Percentiles rank a stretch among this genome's conserved stretches.
Evolutionary conservation across 2,329 filamentous ascomycete species (phyloP).

Genomic region (Ploettnerulaceae sp.): DNA sequence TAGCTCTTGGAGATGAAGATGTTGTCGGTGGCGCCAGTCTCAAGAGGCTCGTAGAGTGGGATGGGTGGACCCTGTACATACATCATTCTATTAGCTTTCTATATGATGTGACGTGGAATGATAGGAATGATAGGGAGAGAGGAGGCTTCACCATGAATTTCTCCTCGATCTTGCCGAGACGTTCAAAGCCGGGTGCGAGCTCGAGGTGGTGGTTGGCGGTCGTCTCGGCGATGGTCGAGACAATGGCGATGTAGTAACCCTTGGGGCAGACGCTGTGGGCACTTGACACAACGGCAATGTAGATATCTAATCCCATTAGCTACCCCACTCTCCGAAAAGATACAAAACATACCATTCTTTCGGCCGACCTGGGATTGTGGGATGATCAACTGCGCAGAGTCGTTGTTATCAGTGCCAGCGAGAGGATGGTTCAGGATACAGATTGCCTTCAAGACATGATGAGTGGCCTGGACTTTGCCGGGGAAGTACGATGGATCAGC

Average conservation of each 20-base stretch:
- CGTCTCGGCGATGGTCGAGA: slow-evolving; percentile 93
- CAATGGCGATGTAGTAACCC: slow-evolving; percentile 98
- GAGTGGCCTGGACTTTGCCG: slow-evolving; percentile 78
- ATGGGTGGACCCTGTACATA: slow-evolving; percentile 72
- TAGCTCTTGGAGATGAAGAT: slow-evolving; percentile 99
- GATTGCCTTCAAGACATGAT: slow-evolving; percentile 91
- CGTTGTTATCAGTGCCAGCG: slow-evolving; percentile 79
- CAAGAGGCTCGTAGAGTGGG: slow-evolving; percentile 86
- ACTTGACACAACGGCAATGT: slow-evolving; percentile 91
- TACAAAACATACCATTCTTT: slow-evolving; percentile 67
- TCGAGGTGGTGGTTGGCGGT: slow-evolving; percentile 92
- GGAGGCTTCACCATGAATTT: slow-evolving; percentile 74
- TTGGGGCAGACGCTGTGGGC: slow-evolving; percentile 98
- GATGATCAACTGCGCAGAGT: slow-evolving; percentile 93
- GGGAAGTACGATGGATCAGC: slow-evolving; percentile 97
- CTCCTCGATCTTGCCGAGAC: slow-evolving; percentile 90
- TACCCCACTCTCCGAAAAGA: background rate
- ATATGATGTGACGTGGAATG: background rate
- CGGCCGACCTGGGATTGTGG: slow-evolving; percentile 95
- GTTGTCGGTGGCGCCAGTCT: slow-evolving; percentile 78
- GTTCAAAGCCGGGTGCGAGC: slow-evolving; percentile 85
- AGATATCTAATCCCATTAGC: slow-evolving; percentile 63
- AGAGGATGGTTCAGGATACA: slow-evolving; percentile 96
- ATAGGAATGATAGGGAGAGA: background rate
- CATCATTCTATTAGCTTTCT: slow-evolving; percentile 10